Base-by-base conservation (phyloP, 2,329 filamentous ascomycete species). In the Phaeosphaeriaceae sp. region DNA sequence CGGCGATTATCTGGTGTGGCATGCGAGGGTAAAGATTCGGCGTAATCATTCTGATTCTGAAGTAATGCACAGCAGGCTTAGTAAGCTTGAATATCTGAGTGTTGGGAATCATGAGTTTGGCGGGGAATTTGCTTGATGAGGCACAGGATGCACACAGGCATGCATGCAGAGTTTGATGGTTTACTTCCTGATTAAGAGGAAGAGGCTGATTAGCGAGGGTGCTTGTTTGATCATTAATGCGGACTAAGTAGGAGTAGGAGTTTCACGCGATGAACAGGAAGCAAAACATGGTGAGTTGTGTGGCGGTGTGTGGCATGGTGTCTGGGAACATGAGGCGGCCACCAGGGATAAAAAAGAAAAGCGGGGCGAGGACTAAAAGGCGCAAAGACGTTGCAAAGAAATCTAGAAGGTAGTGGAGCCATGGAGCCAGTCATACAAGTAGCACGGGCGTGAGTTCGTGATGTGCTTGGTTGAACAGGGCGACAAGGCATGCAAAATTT, bases 201-300 rank as follows among this genome's bases (percentile, higher is more conserved):
- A 32, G 18, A 13, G 16, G 39, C 36, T 44, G 39, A 41, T 30
- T 46, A 29, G 12, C 37, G 30, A 13, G 45, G 29, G 42, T 38
- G 38, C 17, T 28, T 41, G 33, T 58, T 58, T n/a, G n/a, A n/a
- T n/a, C n/a, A n/a, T n/a, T n/a, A 40, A 46, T n/a, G 37, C 20
- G 30, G 6, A 30, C 13, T 13, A 9, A 12, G 17, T 3, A 26
- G 8, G 11, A 16, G 23, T 2, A 16, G 6, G 17, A 13, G 40
- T 15, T 16, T 16, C 16, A 17, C 13, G 26, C 30, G 29, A 23
- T 8, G n/a, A 18, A 15, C n/a, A 18, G n/a, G 59, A 66, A 60
- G 61, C 67, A 56, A 67, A 46, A 42, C 44, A 66, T 66, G 50
- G 62, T 64, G 56, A 60, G 53, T 55, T 58, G 50, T 40, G 36